Evolutionary conservation across 2,329 filamentous ascomycete genomes (phyloP).

Genomic region (Aspergillus sp.): DNA sequence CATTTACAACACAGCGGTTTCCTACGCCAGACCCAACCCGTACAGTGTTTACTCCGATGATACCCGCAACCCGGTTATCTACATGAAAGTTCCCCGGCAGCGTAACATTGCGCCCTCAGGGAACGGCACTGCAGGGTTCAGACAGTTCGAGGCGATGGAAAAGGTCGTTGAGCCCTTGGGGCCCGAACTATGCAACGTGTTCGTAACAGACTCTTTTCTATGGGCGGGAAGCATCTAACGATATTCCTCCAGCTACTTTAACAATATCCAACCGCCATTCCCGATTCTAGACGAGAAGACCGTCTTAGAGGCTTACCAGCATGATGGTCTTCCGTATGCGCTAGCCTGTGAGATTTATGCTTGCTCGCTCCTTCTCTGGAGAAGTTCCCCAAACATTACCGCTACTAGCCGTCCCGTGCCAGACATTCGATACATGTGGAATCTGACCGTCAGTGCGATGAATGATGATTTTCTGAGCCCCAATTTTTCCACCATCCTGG

Average conservation of each 20-base stretch:
- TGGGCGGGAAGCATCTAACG: background rate
- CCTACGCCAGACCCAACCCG: conserved; percentile 8
- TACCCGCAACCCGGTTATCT: conserved; percentile 5
- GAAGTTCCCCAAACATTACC: background rate
- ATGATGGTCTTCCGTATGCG: conserved; percentile 4
- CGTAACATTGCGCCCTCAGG: conserved; percentile 2
- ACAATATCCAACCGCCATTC: conserved; percentile 6
- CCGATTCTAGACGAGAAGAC: conserved; percentile 10
- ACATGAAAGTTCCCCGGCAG: conserved; percentile 8
- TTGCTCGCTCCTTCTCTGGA: conserved; percentile 6
- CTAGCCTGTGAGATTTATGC: conserved; percentile 7
- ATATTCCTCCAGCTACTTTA: background rate
- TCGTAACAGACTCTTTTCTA: background rate
- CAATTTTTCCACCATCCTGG: conserved; percentile 4
- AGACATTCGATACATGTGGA: conserved; percentile 10
- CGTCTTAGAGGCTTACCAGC: conserved; percentile 1
- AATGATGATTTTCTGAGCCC: conserved; percentile 11
- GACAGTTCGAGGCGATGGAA: conserved; percentile 8
- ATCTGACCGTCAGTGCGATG: conserved; percentile 8
- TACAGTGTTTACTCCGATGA: conserved; percentile 11
- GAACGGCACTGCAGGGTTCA: conserved; percentile 4
- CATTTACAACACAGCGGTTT: background rate
- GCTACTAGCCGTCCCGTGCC: background rate
- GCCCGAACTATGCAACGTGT: conserved; percentile 2
- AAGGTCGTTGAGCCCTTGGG: conserved; percentile 8